Evolutionary conservation across 1,284 basidiomycete genomes (phyloP), one percentile per base, ranked within the genome.

Genomic region (Fomitopsis pinicola): DNA sequence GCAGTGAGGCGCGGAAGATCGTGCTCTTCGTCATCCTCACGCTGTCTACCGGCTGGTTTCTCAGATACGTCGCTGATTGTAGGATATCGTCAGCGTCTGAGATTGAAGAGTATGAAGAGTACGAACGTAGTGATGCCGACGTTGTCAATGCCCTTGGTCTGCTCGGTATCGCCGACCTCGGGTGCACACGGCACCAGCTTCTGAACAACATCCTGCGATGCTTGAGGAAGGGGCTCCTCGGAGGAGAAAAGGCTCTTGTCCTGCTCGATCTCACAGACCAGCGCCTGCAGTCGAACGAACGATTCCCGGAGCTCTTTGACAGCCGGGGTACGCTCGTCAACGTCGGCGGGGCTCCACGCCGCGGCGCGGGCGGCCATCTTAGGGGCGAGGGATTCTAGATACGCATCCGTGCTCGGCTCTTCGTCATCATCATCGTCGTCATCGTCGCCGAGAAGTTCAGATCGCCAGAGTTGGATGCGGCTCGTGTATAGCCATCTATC

Each of bases 371-470:
- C 50, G 14, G 50, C 50, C 50, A 53, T 53, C 50, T 17, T 53
- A 36, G 50, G 17, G 30, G 50, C 50, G 50, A 53, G 17, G 12
- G 14, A 5, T n/a, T 33, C 50, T 10, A 53, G 30, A 19, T 53
- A 26, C n/a, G 28, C 50, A 35, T 53, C 50, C 28, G 14, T 35
- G 14, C 8, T 26, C 50, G 28, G 30, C 30, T 53, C 50, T 17
- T 36, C 50, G 35, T 53, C 30, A 17, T 53, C 50, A 36, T 53
- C 50, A 14, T 56, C 38, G 42, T 40, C 72, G 62, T 0, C 48
- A 15, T 52, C 48, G 30, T 53, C 50, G 35, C n/a, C 35, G n/a
- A 33, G 35, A 14, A 36, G 12, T 36, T 53, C 50, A 3, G 50
- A 53, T 19, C 35, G 50, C 50, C 50, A 53, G 28, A 53, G 50